Evolutionary conservation across 2,329 filamentous ascomycete genomes (phyloP), one percentile per base, ranked within the genome.

Genomic region (Macrophomina pseudophaseolina): DNA sequence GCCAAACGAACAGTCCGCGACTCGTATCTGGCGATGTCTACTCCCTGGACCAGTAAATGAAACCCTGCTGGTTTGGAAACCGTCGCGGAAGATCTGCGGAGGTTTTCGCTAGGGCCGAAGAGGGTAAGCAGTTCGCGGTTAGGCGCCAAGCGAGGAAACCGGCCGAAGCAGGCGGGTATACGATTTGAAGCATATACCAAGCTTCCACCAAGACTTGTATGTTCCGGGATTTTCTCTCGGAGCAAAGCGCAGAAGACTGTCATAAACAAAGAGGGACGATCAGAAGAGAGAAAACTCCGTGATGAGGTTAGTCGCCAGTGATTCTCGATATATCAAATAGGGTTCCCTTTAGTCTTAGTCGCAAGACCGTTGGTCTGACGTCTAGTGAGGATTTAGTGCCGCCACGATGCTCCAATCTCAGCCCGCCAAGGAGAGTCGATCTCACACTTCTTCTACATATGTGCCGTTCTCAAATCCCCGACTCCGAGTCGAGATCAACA

Each of bases 41-140:
- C 33, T 54, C 52, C 52, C 9, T 12, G n/a, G 32, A 14, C 40
- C 14, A 32, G 23, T 12, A 12, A 46, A 18, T 46, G 56, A 60
- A 38, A 60, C 56, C 28, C 14, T n/a, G 28, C 12, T 33, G 42
- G 56, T 60, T 60, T 48, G 40, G 30, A 18, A 48, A 60, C 28
- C 56, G 56, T 60, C 56, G 40, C 56, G 53, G 53, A 3, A 42
- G 53, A 58, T 58, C 53, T 28, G n/a, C 53, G 54, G 11, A 42
- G 23, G 23, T 12, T 7, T 33, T 18, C 12, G 12, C 56, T 35
- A 33, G 23, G 2, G 28, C 11, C 5, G 23, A 35, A 48, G 28
- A 11, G 23, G 35, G 56, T 7, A 48, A 33, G 12, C 4, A 35
- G 56, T 7, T 38, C 30, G 40, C 33, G 28, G 30, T 28, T 60